Percentiles rank a stretch among this genome's conserved stretches.
These are phyloP conservation scores for Theileria orientalis DNA, from an alignment of 169 alveolate species.

Conservation along the genomic window DNA sequence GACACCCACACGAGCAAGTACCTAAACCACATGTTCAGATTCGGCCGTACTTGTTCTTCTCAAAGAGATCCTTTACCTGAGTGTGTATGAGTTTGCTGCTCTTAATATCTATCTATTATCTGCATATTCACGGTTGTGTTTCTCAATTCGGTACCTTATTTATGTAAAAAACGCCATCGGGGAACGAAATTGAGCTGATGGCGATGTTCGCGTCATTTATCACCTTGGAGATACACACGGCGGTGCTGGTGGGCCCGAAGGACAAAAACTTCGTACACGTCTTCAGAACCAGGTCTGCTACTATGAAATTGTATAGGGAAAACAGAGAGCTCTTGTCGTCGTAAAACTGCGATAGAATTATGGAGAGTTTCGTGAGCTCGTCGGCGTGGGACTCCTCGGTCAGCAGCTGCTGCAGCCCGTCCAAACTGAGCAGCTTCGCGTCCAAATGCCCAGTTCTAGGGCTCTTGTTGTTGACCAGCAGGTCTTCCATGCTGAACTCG, in stretches of 20 bases:
- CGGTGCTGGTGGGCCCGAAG: conserved; percentile 60
- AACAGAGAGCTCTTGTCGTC: conserved; percentile 28
- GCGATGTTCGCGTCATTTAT: conserved; percentile 23
- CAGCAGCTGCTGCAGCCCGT: not conserved
- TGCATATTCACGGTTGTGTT: not conserved
- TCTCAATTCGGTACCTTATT: conserved; percentile 14
- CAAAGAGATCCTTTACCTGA: conserved; percentile 8
- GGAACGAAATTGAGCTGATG: conserved; percentile 33
- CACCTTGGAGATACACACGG: conserved; percentile 29
- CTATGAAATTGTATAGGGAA: conserved; percentile 39
- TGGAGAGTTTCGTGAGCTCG: not conserved
- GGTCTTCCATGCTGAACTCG: conserved; percentile 1
- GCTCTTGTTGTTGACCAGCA: not conserved
- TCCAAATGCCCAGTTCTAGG: conserved; percentile 4
- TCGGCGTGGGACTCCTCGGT: not conserved
- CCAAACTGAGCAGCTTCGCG: not conserved
- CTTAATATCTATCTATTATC: no score
- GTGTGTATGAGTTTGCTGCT: not conserved
- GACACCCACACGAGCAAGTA: conserved; percentile 30
- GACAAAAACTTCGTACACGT: conserved; percentile 43
- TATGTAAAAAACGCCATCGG: conserved; percentile 43
- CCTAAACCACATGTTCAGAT: not conserved
- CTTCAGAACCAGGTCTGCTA: conserved; percentile 36
- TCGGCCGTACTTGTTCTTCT: conserved; percentile 10
- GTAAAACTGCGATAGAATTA: conserved; percentile 25